phyloP scores from a whole-genome alignment of 75 land plant genomes.

The Pseudotsuga menziesii region DNA sequence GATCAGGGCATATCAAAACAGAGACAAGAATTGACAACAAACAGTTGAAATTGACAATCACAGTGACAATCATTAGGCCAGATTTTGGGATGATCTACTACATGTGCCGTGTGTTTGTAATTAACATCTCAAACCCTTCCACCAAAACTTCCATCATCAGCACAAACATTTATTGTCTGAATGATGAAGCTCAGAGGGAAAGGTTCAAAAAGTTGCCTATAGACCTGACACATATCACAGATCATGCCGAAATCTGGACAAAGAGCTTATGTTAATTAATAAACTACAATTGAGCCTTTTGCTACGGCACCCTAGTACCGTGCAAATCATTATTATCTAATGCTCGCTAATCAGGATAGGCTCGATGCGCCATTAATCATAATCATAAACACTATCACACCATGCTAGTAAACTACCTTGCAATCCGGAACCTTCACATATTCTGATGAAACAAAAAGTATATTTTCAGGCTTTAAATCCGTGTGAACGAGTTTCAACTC shows the following conservation, averaged over 20 bases:
- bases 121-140: background rate
- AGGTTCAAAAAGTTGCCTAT: background rate
- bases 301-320: background rate
- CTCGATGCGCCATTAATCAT: background rate
- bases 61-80: too few relatives aligned
- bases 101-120: too few relatives aligned
- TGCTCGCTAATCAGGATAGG: background rate
- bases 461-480: constrained; percentile 90
- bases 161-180: background rate
- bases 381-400: background rate
- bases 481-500: constrained; percentile 76
- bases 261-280: background rate
- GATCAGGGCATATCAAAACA: background rate
- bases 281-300: background rate
- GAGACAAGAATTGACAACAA: background rate
- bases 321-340: background rate
- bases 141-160: background rate
- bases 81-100: too few relatives aligned
- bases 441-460: constrained; percentile 78
- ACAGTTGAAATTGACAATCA: background rate
- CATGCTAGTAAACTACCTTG: constrained; percentile 32
- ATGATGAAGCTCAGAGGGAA: background rate
- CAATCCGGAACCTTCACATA: constrained; percentile 58
- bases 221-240: background rate
- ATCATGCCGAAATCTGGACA: background rate